Evolutionary conservation across 2,329 filamentous ascomycete species (phyloP).

Genomic region (Ophiostoma sp.): DNA sequence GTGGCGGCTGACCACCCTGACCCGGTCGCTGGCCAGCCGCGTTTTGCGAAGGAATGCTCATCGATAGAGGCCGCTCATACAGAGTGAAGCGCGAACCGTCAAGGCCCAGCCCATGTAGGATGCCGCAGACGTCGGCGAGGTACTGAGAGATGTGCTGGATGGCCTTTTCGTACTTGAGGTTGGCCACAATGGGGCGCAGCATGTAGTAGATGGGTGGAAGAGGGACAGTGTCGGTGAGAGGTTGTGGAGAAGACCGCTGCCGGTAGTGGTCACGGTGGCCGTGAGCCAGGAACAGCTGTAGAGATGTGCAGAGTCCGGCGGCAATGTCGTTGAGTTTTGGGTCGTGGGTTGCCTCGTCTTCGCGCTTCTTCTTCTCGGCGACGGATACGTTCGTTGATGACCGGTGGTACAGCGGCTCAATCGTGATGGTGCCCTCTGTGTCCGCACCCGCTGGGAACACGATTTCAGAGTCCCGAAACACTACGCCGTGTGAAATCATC

Average conservation of each 20-base stretch:
- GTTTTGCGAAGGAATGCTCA: slow-evolving; percentile 1
- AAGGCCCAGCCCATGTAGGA: slow-evolving; percentile 41
- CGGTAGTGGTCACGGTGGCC: slow-evolving; percentile 66
- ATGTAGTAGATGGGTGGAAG: slow-evolving; percentile 50
- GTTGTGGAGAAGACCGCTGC: slow-evolving; percentile 61
- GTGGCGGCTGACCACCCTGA: slow-evolving; percentile 31
- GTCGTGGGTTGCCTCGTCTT: neutral
- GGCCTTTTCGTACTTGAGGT: slow-evolving; percentile 47
- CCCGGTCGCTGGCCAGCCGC: slow-evolving; percentile 42
- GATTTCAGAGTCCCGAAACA: slow-evolving; percentile 59
- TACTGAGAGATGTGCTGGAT: slow-evolving; percentile 42
- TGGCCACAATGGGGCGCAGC: slow-evolving; percentile 53
- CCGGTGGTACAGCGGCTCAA: slow-evolving; percentile 57
- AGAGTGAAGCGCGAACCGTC: slow-evolving; percentile 26
- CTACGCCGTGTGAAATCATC: slow-evolving; percentile 70
- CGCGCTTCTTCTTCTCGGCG: neutral
- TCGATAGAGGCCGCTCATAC: slow-evolving; percentile 26
- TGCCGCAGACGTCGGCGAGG: slow-evolving; percentile 46
- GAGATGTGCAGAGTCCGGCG: slow-evolving; percentile 63
- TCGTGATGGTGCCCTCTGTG: slow-evolving; percentile 65
- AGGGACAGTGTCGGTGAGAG: slow-evolving; percentile 42
- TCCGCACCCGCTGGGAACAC: slow-evolving; percentile 54
- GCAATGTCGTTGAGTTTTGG: slow-evolving; percentile 47
- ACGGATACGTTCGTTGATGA: slow-evolving; percentile 37
- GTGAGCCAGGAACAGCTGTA: slow-evolving; percentile 76